Base-by-base conservation (phyloP, 495 filamentous ascomycete species). In the Annulohypoxylon moriforme region DNA sequence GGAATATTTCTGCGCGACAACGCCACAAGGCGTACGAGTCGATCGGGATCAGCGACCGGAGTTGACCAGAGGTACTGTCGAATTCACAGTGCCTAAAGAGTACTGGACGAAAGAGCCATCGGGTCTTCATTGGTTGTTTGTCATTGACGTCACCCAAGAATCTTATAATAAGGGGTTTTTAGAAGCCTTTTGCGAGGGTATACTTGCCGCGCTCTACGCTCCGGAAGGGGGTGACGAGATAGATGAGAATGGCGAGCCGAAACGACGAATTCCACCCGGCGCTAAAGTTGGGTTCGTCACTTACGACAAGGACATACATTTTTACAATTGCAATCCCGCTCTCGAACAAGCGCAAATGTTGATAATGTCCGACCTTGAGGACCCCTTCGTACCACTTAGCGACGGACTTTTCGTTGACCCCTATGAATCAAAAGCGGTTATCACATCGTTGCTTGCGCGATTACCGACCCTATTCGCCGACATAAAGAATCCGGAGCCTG, bases 101-200 rank as follows among this genome's bases (percentile, higher is more conserved):
- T 98, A 98, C 80, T 98, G 94, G 94, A 94, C 93, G 16, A 97
- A 96, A 81, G 92, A 97, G 78, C 96, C 94, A 0, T 92, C 95
- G 16, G 92, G 92, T 14, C 80, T 98, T 68, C 89, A 91, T 64
- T 96, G 91, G 85, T 84, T 99, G 24, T 98, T 99, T 78, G 77
- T 97, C 67, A 91, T 99, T 65, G 96, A 99, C 80, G 94, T 94
- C 27, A 93, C 91, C 42, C 93, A 94, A 71, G 94, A 97, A 77
- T 90, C 96, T 1, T 88, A 91, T 64, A 96, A 93, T 76, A 92
- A 92, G 73, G 94, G 94, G 0, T 97, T 94, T 71, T 72, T 98
- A n/a, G 90, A 94, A 81, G 91, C 92, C 1, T 93, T 97, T 61
- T 98, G 96, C 79, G 90, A 93, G 67, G 96, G 96, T 14, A 93